phyloP scores from a whole-genome alignment of 2,329 filamentous ascomycete genomes.

The Lachnellula hyalina region DNA sequence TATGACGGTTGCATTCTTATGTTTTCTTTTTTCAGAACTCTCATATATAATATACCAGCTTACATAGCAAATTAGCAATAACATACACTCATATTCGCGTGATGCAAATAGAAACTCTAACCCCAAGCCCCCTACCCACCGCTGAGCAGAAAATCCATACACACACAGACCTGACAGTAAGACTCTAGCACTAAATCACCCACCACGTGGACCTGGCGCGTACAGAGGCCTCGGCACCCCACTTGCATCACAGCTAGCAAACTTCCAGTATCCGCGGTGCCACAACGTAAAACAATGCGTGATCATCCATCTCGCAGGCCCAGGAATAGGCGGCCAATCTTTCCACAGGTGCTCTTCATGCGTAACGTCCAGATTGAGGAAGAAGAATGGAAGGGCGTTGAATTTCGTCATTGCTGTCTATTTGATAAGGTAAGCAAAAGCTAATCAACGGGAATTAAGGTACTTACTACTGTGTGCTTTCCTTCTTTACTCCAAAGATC shows the following conservation, averaged over 20 bases:
- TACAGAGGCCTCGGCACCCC: constrained; percentile 32
- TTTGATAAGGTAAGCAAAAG: constrained; percentile 51
- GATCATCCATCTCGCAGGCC: constrained; percentile 53
- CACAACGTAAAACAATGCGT: constrained; percentile 53
- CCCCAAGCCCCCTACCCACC: no score
- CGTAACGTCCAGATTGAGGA: constrained; percentile 56
- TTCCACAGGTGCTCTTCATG: constrained; percentile 55
- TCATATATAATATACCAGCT: no score
- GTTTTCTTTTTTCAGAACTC: no score
- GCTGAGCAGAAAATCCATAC: no score
- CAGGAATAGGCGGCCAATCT: constrained; percentile 61
- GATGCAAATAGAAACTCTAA: no score
- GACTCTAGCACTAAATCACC: no score
- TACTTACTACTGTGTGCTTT: constrained; percentile 21
- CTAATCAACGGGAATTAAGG: neutral
- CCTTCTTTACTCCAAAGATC: constrained; percentile 22
- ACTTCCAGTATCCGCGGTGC: constrained; percentile 57
- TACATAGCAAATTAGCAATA: no score
- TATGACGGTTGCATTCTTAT: no score
- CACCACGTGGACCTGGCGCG: neutral
- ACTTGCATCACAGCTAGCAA: constrained; percentile 52
- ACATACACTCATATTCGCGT: no score
- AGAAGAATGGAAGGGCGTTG: constrained; percentile 56
- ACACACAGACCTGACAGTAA: no score
- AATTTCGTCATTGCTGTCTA: constrained; percentile 51